Conservation (phyloP, 805 yeast genomes). For the Candida ortonii region DNA sequence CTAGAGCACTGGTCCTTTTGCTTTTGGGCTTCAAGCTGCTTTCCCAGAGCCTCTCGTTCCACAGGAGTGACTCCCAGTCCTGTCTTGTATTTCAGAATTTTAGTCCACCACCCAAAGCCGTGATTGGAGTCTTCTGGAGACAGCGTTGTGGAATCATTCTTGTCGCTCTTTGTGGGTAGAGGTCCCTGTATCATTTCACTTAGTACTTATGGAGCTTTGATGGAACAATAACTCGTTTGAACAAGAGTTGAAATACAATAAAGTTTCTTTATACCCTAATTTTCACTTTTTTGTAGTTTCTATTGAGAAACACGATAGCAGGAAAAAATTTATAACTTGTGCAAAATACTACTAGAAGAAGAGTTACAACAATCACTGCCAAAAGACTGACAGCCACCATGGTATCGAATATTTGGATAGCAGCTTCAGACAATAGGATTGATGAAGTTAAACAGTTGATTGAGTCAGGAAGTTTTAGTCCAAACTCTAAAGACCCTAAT, state of each 20-base stretch:
- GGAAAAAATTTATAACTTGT: too few relatives aligned
- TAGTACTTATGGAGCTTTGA: too few relatives aligned
- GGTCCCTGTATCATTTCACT: constrained; percentile 13
- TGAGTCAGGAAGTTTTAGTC: constrained; percentile 47
- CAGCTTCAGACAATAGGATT: constrained; percentile 81
- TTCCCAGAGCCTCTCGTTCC: constrained; percentile 56
- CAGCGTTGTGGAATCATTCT: constrained; percentile 23
- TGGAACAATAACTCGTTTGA: too few relatives aligned
- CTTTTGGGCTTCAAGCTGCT: constrained; percentile 34
- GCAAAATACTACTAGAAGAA: too few relatives aligned
- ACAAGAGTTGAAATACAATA: too few relatives aligned
- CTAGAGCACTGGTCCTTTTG: constrained; percentile 48
- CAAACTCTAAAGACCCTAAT: constrained; percentile 81
- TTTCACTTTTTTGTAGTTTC: too few relatives aligned
- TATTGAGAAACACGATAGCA: too few relatives aligned
- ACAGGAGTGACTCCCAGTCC: constrained; percentile 59
- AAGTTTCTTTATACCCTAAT: too few relatives aligned
- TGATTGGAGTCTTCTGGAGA: constrained; percentile 30
- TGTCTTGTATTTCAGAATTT: constrained; percentile 66
- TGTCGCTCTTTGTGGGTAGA: constrained; percentile 1
- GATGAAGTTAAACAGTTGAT: constrained; percentile 57
- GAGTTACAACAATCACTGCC: neutral
- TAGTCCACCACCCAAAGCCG: constrained; percentile 75
- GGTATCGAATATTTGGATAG: constrained; percentile 79
- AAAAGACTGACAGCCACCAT: constrained; percentile 1